phyloP scores from a whole-genome alignment of 306 rosid genomes.

The Begonia peltatifolia region DNA sequence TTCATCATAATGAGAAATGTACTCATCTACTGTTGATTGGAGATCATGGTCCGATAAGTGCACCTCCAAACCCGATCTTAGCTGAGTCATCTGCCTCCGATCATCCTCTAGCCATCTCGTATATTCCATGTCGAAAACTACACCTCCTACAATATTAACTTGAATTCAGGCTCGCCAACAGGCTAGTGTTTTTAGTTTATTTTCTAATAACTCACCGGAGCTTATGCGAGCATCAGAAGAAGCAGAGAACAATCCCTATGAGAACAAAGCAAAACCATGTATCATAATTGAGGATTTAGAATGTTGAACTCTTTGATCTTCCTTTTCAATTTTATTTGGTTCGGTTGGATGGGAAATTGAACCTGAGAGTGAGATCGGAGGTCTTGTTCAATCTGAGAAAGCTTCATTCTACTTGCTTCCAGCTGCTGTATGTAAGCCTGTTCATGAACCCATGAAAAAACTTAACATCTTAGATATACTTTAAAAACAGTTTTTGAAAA shows the following conservation, averaged over 20 bases:
- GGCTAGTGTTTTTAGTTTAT: too few relatives aligned
- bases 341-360: not conserved
- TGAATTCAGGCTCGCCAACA: too few relatives aligned
- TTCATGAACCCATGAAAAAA: not conserved
- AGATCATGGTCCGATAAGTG: slow-evolving; percentile 46
- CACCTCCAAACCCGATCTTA: slow-evolving; percentile 44
- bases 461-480: too few relatives aligned
- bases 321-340: not conserved
- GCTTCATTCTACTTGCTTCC: slow-evolving; percentile 79
- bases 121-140: slow-evolving; percentile 89
- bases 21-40: slow-evolving; percentile 43
- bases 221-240: slow-evolving; percentile 47
- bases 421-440: slow-evolving; percentile 95
- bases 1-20: slow-evolving; percentile 55
- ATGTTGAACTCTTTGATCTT: not conserved
- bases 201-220: slow-evolving; percentile 35
- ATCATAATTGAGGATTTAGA: too few relatives aligned
- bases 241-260: slow-evolving; percentile 56
- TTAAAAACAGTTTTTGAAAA: too few relatives aligned
- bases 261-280: not conserved
- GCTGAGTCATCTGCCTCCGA: slow-evolving; percentile 58
- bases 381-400: slow-evolving; percentile 75
- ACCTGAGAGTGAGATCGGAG: slow-evolving; percentile 91
- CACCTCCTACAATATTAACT: slow-evolving; percentile 36
- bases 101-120: slow-evolving; percentile 88